Percentiles rank a stretch among this genome's conserved stretches.
Conservation (phyloP, 495 filamentous ascomycete species). For the Xylaria longipes region DNA sequence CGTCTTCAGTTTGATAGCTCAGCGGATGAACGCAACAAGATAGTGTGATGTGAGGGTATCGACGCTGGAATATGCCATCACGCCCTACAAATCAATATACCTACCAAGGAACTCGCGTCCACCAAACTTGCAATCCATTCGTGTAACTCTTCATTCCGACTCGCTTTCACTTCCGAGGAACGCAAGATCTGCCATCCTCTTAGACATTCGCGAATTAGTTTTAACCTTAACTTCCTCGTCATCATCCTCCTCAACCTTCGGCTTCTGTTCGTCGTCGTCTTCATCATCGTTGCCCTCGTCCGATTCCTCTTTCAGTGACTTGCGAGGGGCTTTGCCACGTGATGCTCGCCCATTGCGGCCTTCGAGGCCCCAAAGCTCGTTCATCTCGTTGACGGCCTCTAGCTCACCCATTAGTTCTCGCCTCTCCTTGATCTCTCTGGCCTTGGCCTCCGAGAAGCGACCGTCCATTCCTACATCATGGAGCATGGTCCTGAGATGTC, state of each 20-base stretch:
- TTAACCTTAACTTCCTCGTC: slow-evolving; percentile 34
- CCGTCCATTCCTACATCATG: slow-evolving; percentile 85
- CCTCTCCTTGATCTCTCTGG: slow-evolving; percentile 81
- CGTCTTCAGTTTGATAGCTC: slow-evolving; percentile 88
- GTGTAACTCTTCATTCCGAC: slow-evolving; percentile 44
- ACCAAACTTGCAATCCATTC: neutral
- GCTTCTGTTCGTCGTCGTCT: slow-evolving; percentile 37
- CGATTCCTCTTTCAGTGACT: slow-evolving; percentile 35
- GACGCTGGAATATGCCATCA: neutral
- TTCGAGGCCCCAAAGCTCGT: slow-evolving; percentile 74
- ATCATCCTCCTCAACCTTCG: slow-evolving; percentile 30
- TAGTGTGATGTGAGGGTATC: slow-evolving; percentile 27
- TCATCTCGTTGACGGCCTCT: slow-evolving; percentile 79
- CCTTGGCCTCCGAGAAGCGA: slow-evolving; percentile 82
- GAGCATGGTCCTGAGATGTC: slow-evolving; percentile 78
- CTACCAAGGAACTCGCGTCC: neutral
- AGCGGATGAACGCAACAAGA: slow-evolving; percentile 61
- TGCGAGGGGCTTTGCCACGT: slow-evolving; percentile 40
- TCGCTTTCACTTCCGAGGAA: slow-evolving; percentile 56
- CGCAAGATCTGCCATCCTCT: slow-evolving; percentile 49
- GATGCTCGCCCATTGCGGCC: slow-evolving; percentile 40
- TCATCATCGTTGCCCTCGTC: slow-evolving; percentile 47
- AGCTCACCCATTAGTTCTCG: slow-evolving; percentile 83
- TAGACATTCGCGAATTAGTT: slow-evolving; percentile 38
- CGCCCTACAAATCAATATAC: neutral